Base-by-base conservation (phyloP, 75 land plant genomes). In the Cunninghamia lanceolata region DNA sequence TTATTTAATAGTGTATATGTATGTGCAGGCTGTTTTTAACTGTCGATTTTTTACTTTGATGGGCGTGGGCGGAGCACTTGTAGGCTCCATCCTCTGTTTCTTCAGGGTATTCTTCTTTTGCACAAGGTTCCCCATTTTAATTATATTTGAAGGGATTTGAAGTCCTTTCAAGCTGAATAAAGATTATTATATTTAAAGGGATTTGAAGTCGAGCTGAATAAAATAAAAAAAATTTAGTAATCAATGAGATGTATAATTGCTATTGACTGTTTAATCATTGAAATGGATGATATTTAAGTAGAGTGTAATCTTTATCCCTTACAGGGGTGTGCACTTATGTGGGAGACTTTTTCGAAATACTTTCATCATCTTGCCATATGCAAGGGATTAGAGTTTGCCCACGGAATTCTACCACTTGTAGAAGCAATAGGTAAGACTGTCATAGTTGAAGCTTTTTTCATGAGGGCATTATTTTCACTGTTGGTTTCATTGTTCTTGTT, bases 31-130 rank as follows among this genome's bases (percentile, higher is more conserved):
- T 39, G 86, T 90, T 35, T 88, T 90, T 73, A 75, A 88, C 79
- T 90, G 89, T 68, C 84, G 91, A 53, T 90, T 88, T 76, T 53
- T 90, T 82, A 88, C 91, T 14, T 76, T 88, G 79, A 79, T 88
- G 78, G 91, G 85, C 30, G 91, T 90, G 39, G 82, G 83, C 5
- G 89, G 91, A 7, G 85, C 91, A n/a, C 78, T 90, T 36, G 84
- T 85, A 56, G 91, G 90, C 21, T 81, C 91, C 42, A 25, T 90
- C 34, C 87, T 90, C 68, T 90, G 91, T 53, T 90, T 90, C 70
- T 47, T 90, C 82, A 88, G 85, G 87, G 91, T 88, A 85, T 11
- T 75, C 38, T 75, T 75, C 17, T 14, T 32, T 73, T 11, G 9
- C 14, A 30, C 34, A 6, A 30, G 2, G 21, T 19, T 25, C 28